A percentile compares a stretch with the other conserved stretches of the same genome.
Conservation (phyloP, 176 grass and related monocot species). For the Musa schizocarpa region DNA sequence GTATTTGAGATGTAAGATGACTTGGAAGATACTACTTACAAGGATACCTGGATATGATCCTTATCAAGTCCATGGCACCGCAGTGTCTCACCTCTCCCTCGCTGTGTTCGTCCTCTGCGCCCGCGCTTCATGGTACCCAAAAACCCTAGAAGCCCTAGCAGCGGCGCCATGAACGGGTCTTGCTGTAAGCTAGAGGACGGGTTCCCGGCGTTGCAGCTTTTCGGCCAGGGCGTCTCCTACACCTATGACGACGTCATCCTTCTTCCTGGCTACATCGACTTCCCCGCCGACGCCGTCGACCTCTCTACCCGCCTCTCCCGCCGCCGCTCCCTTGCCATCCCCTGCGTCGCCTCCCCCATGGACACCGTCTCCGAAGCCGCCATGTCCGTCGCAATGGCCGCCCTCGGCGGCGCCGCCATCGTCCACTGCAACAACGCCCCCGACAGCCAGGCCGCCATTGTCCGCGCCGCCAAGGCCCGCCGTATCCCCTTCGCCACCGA, state of each 20-base stretch:
- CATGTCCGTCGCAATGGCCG: constrained; percentile 82
- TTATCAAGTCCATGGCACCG: background rate
- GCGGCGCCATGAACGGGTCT: constrained; percentile 22
- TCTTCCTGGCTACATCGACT: constrained; percentile 60
- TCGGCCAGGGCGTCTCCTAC: constrained; percentile 68
- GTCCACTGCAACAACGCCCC: constrained; percentile 63
- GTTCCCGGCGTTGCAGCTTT: constrained; percentile 42
- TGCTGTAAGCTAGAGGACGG: constrained; percentile 33
- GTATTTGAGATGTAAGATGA: too few species aligned
- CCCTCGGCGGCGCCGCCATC: constrained; percentile 59
- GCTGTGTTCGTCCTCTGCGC: background rate
- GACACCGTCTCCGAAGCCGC: constrained; percentile 80
- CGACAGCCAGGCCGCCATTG: constrained; percentile 43
- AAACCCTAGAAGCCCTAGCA: constrained; percentile 4
- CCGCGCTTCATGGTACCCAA: too few species aligned
- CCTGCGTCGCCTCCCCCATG: constrained; percentile 94
- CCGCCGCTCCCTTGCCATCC: constrained; percentile 50
- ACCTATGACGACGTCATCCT: constrained; percentile 84
- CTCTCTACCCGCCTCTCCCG: constrained; percentile 79
- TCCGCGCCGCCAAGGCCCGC: constrained; percentile 69
- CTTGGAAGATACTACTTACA: too few species aligned
- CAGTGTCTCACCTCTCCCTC: background rate
- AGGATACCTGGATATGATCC: too few species aligned
- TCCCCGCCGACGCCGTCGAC: constrained; percentile 70
- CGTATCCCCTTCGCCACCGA: constrained; percentile 58